A percentile compares a stretch with the other conserved stretches of the same genome.
Conservation (phyloP, 768 basidiomycete genomes). For the Termitomyces sp. region DNA sequence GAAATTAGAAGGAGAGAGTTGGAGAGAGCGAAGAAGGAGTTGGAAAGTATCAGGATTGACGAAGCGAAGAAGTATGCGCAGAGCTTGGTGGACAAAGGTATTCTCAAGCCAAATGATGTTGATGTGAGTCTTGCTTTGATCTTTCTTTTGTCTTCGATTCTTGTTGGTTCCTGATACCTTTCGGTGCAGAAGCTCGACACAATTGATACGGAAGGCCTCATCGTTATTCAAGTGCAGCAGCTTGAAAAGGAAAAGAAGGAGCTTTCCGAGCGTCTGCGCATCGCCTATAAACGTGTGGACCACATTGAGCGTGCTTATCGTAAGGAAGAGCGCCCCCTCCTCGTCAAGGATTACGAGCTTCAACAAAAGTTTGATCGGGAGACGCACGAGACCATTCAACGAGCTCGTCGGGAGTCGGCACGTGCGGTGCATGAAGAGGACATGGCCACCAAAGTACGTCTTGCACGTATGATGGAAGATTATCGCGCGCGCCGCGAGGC, state of each 20-base stretch:
- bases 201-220: constrained; percentile 79
- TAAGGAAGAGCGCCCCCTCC: constrained; percentile 84
- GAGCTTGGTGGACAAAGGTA: constrained; percentile 74
- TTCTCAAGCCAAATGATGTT: constrained; percentile 56
- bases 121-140: constrained; percentile 40
- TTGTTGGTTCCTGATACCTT: neutral
- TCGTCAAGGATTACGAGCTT: constrained; percentile 77
- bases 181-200: constrained; percentile 65
- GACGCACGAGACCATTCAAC: constrained; percentile 60
- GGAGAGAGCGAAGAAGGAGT: constrained; percentile 63
- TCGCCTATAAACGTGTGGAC: constrained; percentile 85
- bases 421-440: constrained; percentile 56
- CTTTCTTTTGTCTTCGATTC: constrained; percentile 2
- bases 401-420: constrained; percentile 49
- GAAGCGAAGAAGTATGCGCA: constrained; percentile 89
- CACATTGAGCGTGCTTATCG: constrained; percentile 94
- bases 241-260: constrained; percentile 96
- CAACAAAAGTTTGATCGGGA: constrained; percentile 77
- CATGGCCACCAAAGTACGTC: constrained; percentile 67
- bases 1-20: constrained; percentile 58
- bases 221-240: constrained; percentile 89
- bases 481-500: constrained; percentile 47
- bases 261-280: constrained; percentile 71
- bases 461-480: constrained; percentile 70
- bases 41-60: constrained; percentile 71